Percentiles rank a stretch among this genome's conserved stretches.
Evolutionary conservation across 257 asterid species (phyloP).

Genomic region (Thymus quinquecostatus): DNA sequence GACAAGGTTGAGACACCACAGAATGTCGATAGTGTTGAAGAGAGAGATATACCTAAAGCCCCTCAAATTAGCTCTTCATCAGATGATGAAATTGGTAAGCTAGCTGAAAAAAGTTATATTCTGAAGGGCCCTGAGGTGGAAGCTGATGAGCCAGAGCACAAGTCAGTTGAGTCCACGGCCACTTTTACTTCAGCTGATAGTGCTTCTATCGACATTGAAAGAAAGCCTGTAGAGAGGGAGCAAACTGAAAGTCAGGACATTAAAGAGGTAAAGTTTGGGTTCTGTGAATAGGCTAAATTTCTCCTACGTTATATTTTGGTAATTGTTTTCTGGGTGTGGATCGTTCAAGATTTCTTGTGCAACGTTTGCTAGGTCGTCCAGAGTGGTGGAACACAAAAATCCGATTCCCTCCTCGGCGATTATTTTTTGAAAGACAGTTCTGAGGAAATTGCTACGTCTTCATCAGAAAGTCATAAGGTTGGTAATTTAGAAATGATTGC

Average conservation of each 20-base stretch:
- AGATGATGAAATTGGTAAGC: conserved; percentile 49
- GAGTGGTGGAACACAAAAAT: conserved; percentile 40
- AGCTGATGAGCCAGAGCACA: conserved; percentile 45
- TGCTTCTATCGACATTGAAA: conserved; percentile 48
- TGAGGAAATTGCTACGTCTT: conserved; percentile 42
- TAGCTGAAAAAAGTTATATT: conserved; percentile 48
- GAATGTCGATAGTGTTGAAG: conserved; percentile 41
- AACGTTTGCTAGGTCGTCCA: conserved; percentile 55
- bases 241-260: conserved; percentile 40
- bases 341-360: conserved; percentile 40
- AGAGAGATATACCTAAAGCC: conserved; percentile 41
- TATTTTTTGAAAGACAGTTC: conserved; percentile 54
- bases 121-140: conserved; percentile 46
- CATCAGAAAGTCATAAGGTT: conserved; percentile 58
- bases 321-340: conserved; percentile 31
- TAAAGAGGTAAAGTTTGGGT: conserved; percentile 51
- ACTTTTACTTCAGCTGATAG: conserved; percentile 36
- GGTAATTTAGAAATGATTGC: conserved; percentile 20
- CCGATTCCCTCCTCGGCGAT: conserved; percentile 74
- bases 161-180: conserved; percentile 45
- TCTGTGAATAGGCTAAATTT: conserved; percentile 28
- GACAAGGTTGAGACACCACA: conserved; percentile 35
- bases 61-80: conserved; percentile 42
- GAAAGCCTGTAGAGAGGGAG: conserved; percentile 36
- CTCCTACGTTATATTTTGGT: conserved; percentile 21